These are phyloP conservation scores for Penicillium brasilianum DNA, from an alignment of 2,329 filamentous ascomycete species.

Conservation along the genomic window DNA sequence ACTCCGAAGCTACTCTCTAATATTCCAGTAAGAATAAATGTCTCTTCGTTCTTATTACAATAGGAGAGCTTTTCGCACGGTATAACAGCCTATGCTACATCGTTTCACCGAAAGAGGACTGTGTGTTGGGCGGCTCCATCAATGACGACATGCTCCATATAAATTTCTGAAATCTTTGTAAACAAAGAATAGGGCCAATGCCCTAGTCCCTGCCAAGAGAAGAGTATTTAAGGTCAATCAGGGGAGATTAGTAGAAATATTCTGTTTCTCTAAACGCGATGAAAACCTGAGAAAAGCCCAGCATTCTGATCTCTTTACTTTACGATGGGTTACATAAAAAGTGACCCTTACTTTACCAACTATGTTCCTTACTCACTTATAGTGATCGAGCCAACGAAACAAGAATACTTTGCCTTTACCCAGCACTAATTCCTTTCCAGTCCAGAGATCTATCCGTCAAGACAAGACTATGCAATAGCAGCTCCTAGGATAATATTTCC, in stretches of 20 bases:
- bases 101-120: background rate
- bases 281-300: background rate
- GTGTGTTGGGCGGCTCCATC: slow-evolving; percentile 9
- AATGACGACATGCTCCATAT: slow-evolving; percentile 25
- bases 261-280: background rate
- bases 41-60: background rate
- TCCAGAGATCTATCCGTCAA: slow-evolving; percentile 1
- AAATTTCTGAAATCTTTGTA: slow-evolving; percentile 12
- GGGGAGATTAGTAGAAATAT: background rate
- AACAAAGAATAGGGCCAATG: slow-evolving; percentile 21
- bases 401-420: background rate
- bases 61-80: background rate
- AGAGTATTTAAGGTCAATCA: slow-evolving; percentile 18
- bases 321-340: background rate
- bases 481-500: slow-evolving; percentile 3
- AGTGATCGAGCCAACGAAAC: background rate
- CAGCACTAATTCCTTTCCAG: background rate
- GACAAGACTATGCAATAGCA: background rate
- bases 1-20: background rate
- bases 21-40: background rate
- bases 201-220: slow-evolving; percentile 20
- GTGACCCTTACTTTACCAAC: background rate
- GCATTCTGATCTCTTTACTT: background rate
- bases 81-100: background rate
- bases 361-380: background rate